phyloP scores from a whole-genome alignment of 2,329 filamentous ascomycete species.

The Aspergillaceae sp. region DNA sequence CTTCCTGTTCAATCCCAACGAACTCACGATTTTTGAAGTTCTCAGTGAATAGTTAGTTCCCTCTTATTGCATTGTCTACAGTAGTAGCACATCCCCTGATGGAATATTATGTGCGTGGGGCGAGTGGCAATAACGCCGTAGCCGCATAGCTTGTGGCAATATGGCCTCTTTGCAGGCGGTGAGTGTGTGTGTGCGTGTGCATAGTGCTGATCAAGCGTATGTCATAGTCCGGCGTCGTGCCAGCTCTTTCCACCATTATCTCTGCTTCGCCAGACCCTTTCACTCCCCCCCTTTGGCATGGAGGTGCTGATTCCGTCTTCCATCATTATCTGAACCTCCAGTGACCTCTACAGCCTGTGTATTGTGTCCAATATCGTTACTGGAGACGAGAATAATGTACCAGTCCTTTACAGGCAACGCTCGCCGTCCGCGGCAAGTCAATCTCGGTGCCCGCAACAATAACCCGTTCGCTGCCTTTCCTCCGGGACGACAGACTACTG shows the following conservation, averaged over 20 bases:
- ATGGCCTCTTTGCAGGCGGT: not conserved
- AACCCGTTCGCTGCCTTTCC: slow-evolving; percentile 66
- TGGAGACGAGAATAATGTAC: slow-evolving; percentile 56
- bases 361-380: slow-evolving; percentile 2
- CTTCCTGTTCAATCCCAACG: too few relatives aligned
- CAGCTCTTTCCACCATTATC: slow-evolving; percentile 4
- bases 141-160: not conserved
- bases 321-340: slow-evolving; percentile 8
- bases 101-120: not conserved
- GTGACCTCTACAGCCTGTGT: slow-evolving; percentile 3
- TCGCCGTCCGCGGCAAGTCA: slow-evolving; percentile 80
- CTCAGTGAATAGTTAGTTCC: not conserved
- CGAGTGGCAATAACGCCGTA: slow-evolving; percentile 6
- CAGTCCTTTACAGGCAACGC: slow-evolving; percentile 83
- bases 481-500: slow-evolving; percentile 49
- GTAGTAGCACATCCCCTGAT: not conserved
- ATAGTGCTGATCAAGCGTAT: slow-evolving; percentile 16
- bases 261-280: slow-evolving; percentile 2
- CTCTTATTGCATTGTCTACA: not conserved
- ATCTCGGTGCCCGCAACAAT: slow-evolving; percentile 73
- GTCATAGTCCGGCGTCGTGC: slow-evolving; percentile 17
- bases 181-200: slow-evolving; percentile 6
- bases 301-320: slow-evolving; percentile 11
- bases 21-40: not conserved
- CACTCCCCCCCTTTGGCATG: slow-evolving; percentile 20